These are phyloP conservation scores for Rhytidhysteron rufulum DNA, from an alignment of 2,329 filamentous ascomycete species.

Conservation along the genomic window DNA sequence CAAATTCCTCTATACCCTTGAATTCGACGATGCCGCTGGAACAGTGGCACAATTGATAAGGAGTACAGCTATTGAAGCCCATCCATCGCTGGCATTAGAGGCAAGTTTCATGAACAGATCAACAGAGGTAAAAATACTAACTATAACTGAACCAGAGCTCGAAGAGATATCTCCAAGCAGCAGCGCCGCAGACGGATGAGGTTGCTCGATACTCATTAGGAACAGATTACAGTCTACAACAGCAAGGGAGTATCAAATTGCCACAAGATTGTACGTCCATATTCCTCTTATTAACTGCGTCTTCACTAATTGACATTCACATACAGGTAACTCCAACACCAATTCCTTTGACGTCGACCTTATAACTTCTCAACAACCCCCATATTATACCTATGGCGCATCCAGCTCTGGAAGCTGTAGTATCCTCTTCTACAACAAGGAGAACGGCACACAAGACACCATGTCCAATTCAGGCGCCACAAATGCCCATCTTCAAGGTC, in stretches of 20 bases:
- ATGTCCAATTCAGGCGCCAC: neutral
- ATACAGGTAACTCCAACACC: neutral
- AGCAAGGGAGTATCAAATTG: neutral
- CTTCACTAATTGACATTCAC: neutral
- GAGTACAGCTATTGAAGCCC: neutral
- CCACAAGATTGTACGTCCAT: neutral
- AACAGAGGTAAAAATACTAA: neutral
- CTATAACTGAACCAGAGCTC: neutral
- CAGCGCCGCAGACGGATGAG: neutral
- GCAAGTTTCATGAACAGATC: too few species aligned
- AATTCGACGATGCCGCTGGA: neutral
- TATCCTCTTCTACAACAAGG: neutral
- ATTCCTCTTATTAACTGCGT: neutral
- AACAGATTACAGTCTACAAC: neutral
- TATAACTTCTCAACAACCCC: neutral
- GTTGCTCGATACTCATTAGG: neutral
- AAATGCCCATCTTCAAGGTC: neutral
- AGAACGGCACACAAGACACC: neutral
- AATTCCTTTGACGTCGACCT: neutral
- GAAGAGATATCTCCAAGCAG: neutral
- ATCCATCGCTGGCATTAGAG: neutral
- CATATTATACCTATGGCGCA: neutral
- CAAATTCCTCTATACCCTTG: neutral
- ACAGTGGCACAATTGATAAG: neutral
- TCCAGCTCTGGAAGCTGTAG: neutral